Evolutionary conservation across 2,329 filamentous ascomycete genomes (phyloP).

Genomic region (Scedosporium dehoogii): DNA sequence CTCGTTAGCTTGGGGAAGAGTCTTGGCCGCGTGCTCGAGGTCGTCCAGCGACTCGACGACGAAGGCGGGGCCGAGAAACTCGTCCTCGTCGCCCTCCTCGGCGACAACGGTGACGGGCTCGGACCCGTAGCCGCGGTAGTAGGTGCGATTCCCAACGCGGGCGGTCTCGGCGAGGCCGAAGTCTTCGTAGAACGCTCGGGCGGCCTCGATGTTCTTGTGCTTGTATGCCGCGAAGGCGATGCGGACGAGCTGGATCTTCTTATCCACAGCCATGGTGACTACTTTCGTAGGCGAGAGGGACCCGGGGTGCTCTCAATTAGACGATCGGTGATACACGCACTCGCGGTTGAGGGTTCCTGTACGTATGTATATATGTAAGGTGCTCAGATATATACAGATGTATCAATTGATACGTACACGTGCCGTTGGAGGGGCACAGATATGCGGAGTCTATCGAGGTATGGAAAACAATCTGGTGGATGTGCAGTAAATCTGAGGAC

Average conservation of each 20-base stretch:
- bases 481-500: too few species aligned
- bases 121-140: constrained; percentile 50
- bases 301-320: not conserved
- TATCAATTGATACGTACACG: not conserved
- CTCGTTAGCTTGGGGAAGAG: constrained; percentile 34
- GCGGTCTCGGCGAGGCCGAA: constrained; percentile 35
- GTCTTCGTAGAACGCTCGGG: constrained; percentile 32
- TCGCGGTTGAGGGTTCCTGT: not conserved
- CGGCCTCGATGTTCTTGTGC: constrained; percentile 31
- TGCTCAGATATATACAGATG: not conserved
- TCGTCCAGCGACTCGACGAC: constrained; percentile 47
- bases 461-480: too few species aligned
- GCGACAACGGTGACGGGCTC: constrained; percentile 52
- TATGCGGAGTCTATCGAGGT: too few species aligned
- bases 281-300: too few species aligned
- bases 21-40: constrained; percentile 36
- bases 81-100: constrained; percentile 31
- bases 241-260: constrained; percentile 18
- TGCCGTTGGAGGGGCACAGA: not conserved
- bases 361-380: not conserved
- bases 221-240: constrained; percentile 38
- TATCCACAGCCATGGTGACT: not conserved
- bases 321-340: not conserved
- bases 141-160: constrained; percentile 33
- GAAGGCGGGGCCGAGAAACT: constrained; percentile 49